phyloP scores from a whole-genome alignment of 129 eudicot species.

The sunflower (Helianthus annuus) region DNA sequence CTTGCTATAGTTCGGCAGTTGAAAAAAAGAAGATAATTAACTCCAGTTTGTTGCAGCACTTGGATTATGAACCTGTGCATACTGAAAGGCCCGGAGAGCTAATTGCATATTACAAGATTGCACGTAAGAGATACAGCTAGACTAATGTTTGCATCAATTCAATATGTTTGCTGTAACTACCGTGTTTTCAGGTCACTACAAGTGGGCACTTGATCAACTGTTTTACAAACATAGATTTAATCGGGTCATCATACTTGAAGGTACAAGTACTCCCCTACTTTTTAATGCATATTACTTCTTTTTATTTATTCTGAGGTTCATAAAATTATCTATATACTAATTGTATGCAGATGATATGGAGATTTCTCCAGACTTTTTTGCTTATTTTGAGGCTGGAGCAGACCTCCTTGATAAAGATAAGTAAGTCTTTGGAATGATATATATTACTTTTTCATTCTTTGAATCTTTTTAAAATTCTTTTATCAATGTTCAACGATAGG shows the following conservation, averaged over 20 bases:
- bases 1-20: background rate
- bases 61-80: slow-evolving; percentile 76
- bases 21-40: background rate
- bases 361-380: slow-evolving; percentile 88
- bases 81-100: slow-evolving; percentile 94
- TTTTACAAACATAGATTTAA: slow-evolving; percentile 75
- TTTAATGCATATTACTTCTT: background rate
- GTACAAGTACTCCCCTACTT: slow-evolving; percentile 30
- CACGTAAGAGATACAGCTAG: slow-evolving; percentile 53
- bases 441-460: background rate
- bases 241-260: slow-evolving; percentile 91
- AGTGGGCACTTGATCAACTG: slow-evolving; percentile 93
- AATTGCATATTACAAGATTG: slow-evolving; percentile 96
- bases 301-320: slow-evolving; percentile 12
- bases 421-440: slow-evolving; percentile 42
- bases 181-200: slow-evolving; percentile 82
- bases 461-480: background rate
- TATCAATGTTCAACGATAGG: slow-evolving; percentile 17
- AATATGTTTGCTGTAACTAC: background rate
- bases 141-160: background rate
- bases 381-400: slow-evolving; percentile 97
- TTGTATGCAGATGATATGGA: slow-evolving; percentile 92
- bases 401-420: slow-evolving; percentile 78
- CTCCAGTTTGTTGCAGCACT: slow-evolving; percentile 51
- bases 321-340: slow-evolving; percentile 15